Evolutionary conservation across 1,139 yeast species (phyloP).

Genomic region (Kazachstania sp.): DNA sequence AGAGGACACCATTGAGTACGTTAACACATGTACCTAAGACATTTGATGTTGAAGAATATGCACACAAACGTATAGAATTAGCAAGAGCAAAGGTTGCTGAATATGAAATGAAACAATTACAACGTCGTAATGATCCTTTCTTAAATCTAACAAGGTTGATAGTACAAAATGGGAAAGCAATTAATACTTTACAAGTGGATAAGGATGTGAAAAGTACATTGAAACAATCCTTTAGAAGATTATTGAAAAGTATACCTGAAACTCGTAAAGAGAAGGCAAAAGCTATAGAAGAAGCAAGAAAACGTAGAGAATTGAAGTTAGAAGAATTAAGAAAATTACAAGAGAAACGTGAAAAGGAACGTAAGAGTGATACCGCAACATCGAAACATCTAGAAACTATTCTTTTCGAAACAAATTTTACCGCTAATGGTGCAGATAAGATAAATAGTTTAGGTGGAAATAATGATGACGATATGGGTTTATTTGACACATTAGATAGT

Average conservation of each 20-base stretch:
- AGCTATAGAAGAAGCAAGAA: conserved; percentile 13
- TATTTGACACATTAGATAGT: conserved; percentile 21
- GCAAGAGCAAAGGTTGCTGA: conserved; percentile 28
- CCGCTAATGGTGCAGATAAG: conserved; percentile 4
- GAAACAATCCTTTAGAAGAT: conserved; percentile 8
- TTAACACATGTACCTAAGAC: conserved; percentile 6
- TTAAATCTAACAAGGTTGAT: conserved; percentile 15
- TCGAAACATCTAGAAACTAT: conserved; percentile 2
- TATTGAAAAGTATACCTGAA: conserved; percentile 11
- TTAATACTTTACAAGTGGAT: conserved; percentile 8
- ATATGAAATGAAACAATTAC: conserved; percentile 26
- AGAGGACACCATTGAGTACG: not conserved
- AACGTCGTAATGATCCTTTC: conserved; percentile 22
- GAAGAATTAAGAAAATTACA: conserved; percentile 10
- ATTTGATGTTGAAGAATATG: conserved; percentile 51
- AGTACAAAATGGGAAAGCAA: conserved; percentile 6
- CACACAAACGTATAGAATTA: conserved; percentile 38
- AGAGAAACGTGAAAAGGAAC: conserved; percentile 11
- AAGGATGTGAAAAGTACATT: conserved; percentile 10
- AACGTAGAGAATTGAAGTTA: conserved; percentile 10
- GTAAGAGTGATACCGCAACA: not conserved
- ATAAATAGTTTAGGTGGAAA: conserved; percentile 10
- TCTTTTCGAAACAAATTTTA: conserved; percentile 8
- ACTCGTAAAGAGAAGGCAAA: conserved; percentile 8
- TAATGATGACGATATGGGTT: conserved; percentile 18